These are phyloP conservation scores for Escallonia rubra DNA, from an alignment of 129 eudicot genomes.

Conservation along the genomic window DNA sequence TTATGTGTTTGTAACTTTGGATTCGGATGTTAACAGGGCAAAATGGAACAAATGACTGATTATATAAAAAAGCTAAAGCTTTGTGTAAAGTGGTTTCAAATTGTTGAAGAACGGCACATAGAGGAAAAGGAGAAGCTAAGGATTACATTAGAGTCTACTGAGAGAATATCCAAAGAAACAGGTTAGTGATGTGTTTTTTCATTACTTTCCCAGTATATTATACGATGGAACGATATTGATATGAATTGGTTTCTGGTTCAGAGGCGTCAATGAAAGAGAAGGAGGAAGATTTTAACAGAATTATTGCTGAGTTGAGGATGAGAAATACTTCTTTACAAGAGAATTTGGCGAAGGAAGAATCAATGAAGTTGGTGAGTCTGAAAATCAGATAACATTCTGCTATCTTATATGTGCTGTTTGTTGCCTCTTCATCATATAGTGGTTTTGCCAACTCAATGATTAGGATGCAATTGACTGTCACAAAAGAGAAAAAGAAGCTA, in stretches of 20 bases:
- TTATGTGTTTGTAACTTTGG: neutral
- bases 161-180: slow-evolving; percentile 32
- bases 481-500: slow-evolving; percentile 44
- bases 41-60: slow-evolving; percentile 38
- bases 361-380: slow-evolving; percentile 36
- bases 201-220: neutral
- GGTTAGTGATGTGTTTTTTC: slow-evolving; percentile 23
- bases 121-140: slow-evolving; percentile 39
- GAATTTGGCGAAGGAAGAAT: slow-evolving; percentile 42
- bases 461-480: slow-evolving; percentile 40
- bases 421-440: slow-evolving; percentile 1
- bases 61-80: slow-evolving; percentile 37
- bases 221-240: neutral
- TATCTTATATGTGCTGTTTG: neutral
- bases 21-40: slow-evolving; percentile 21
- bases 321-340: slow-evolving; percentile 31
- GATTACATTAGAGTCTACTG: slow-evolving; percentile 32
- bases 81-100: slow-evolving; percentile 56
- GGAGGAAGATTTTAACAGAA: slow-evolving; percentile 47
- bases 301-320: slow-evolving; percentile 33
- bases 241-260: slow-evolving; percentile 11
- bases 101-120: slow-evolving; percentile 28
- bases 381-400: neutral
- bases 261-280: slow-evolving; percentile 42
- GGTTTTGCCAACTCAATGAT: neutral